Percentiles rank a stretch among this genome's conserved stretches.
Evolutionary conservation across 2,329 filamentous ascomycete species (phyloP).

Genomic region (Cordyceps cicadae): DNA sequence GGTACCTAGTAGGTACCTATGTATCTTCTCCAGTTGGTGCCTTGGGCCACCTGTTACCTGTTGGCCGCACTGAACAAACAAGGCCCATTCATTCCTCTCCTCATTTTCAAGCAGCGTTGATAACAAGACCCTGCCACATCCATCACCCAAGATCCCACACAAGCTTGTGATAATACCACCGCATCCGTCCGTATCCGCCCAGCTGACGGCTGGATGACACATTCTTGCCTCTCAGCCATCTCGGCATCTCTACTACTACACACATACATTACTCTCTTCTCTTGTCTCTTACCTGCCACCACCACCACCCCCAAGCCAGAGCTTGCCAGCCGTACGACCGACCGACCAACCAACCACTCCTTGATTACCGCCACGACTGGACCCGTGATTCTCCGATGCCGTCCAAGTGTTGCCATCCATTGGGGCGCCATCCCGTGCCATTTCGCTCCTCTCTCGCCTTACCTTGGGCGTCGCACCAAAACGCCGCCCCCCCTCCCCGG

Average conservation of each 20-base stretch:
- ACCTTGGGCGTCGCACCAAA: neutral
- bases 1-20: too few relatives aligned
- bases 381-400: conserved; percentile 1
- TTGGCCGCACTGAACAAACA: neutral
- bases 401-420: neutral
- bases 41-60: neutral
- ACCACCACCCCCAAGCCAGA: neutral
- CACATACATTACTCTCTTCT: neutral
- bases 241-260: neutral
- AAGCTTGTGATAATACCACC: conserved; percentile 3
- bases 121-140: neutral
- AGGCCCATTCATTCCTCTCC: neutral
- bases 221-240: neutral
- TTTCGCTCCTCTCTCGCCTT: neutral
- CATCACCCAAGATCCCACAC: neutral
- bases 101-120: neutral
- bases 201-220: neutral
- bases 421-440: neutral
- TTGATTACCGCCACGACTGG: neutral
- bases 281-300: too few relatives aligned
- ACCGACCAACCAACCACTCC: neutral
- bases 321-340: neutral
- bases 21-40: too few relatives aligned
- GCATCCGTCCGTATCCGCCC: neutral
- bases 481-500: neutral